These are phyloP conservation scores for Asterella californica DNA, from an alignment of 225 moss, liverwort and hornwort genomes.

Conservation along the genomic window DNA sequence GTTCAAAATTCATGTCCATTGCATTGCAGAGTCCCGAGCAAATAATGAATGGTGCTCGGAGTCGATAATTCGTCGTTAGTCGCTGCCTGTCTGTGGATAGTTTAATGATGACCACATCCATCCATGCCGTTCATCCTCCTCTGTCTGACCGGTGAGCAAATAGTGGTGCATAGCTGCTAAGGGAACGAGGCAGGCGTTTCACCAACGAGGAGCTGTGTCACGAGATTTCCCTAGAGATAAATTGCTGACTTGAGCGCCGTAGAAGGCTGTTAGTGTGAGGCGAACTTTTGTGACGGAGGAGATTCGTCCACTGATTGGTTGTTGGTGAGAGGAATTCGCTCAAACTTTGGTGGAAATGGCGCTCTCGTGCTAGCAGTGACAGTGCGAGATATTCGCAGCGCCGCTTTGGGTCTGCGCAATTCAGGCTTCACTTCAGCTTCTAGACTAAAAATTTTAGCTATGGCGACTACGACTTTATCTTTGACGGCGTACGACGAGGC, in stretches of 20 bases:
- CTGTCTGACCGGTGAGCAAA: background rate
- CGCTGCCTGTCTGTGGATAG: background rate
- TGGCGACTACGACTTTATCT: background rate
- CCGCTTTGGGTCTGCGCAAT: background rate
- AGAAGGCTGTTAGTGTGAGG: background rate
- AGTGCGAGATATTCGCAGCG: background rate
- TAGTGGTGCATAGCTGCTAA: background rate
- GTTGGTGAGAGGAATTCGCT: background rate
- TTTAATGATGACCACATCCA: background rate
- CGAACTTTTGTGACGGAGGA: background rate
- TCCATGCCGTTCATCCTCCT: background rate
- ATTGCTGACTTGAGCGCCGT: background rate
- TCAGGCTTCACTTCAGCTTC: background rate
- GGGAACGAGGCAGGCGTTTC: no score
- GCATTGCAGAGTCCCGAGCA: no score
- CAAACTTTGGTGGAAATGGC: background rate
- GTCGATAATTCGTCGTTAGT: background rate
- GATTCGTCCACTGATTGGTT: background rate
- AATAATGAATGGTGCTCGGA: no score
- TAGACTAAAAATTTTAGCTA: background rate
- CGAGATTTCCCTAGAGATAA: background rate
- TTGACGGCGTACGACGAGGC: slow-evolving; percentile 64
- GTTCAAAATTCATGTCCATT: no score
- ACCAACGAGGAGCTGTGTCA: background rate
- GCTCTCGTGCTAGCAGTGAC: background rate